A percentile compares a stretch with the other conserved stretches of the same genome.
Conservation (phyloP, 169 alveolate genomes). For the Babesia bigemina region DNA sequence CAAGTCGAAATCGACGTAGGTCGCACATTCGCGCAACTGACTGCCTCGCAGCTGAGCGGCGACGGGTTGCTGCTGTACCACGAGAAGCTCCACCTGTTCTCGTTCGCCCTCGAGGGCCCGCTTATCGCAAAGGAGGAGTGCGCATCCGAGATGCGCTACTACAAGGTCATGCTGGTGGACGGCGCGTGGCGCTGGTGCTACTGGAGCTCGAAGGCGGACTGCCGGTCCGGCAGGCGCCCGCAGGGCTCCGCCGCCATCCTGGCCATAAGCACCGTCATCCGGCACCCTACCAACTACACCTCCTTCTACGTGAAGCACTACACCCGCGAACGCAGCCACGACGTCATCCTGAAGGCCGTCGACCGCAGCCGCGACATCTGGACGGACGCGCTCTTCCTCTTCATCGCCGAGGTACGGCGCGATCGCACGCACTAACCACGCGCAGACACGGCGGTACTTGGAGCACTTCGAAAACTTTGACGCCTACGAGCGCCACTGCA, state of each 20-base stretch:
- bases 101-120: constrained; percentile 64
- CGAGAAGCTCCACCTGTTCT: constrained; percentile 52
- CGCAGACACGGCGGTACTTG: constrained; percentile 48
- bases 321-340: constrained; percentile 74
- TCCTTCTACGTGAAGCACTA: constrained; percentile 76
- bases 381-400: constrained; percentile 81
- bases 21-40: not conserved
- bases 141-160: constrained; percentile 66
- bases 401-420: constrained; percentile 55
- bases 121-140: constrained; percentile 55
- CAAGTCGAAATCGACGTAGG: constrained; percentile 39
- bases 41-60: constrained; percentile 4
- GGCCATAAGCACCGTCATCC: constrained; percentile 56
- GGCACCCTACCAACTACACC: constrained; percentile 64
- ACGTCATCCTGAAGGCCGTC: constrained; percentile 76
- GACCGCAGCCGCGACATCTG: constrained; percentile 82
- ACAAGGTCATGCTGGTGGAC: constrained; percentile 26
- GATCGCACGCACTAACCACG: not conserved
- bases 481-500: constrained; percentile 6
- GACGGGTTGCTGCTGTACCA: constrained; percentile 50
- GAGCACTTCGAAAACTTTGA: constrained; percentile 60
- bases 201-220: constrained; percentile 60
- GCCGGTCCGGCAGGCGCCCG: constrained; percentile 28
- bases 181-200: constrained; percentile 65
- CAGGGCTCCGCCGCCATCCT: constrained; percentile 45